Percentiles rank a stretch among this genome's conserved stretches.
phyloP scores from a whole-genome alignment of 495 filamentous ascomycete species.

The Podospora tetraspora region DNA sequence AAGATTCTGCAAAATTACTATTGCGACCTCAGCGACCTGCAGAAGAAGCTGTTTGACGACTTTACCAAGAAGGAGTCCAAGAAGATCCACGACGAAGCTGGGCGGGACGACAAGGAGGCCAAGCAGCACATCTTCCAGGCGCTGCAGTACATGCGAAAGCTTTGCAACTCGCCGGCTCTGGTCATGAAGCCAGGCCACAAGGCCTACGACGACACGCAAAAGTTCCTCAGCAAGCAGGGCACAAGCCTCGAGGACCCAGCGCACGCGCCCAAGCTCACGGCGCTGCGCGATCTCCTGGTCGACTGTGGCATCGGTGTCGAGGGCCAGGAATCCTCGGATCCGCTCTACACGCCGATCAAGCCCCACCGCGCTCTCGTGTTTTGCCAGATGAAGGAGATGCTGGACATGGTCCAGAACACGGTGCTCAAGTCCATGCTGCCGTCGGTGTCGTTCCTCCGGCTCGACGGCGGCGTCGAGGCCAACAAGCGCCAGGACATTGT shows the following conservation, averaged over 20 bases:
- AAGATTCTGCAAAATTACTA: slow-evolving; percentile 99
- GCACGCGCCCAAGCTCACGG: slow-evolving; percentile 89
- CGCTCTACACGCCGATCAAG: slow-evolving; percentile 67
- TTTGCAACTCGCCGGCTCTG: slow-evolving; percentile 94
- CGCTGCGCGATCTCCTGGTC: slow-evolving; percentile 80
- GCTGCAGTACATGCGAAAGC: slow-evolving; percentile 97
- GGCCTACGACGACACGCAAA: slow-evolving; percentile 79
- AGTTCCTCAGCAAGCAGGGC: slow-evolving; percentile 61
- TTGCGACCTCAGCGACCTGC: slow-evolving; percentile 93
- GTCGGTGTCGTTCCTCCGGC: slow-evolving; percentile 78
- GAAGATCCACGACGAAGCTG: slow-evolving; percentile 70
- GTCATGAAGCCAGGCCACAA: slow-evolving; percentile 92
- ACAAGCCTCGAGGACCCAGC: slow-evolving; percentile 74
- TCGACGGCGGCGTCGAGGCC: slow-evolving; percentile 88
- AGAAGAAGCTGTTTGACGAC: slow-evolving; percentile 91
- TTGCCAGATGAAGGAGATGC: slow-evolving; percentile 99
- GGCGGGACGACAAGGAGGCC: slow-evolving; percentile 74
- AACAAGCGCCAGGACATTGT: slow-evolving; percentile 91
- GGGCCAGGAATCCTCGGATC: slow-evolving; percentile 59
- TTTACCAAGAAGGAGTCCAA: slow-evolving; percentile 91
- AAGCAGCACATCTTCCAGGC: slow-evolving; percentile 99
- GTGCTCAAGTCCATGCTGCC: slow-evolving; percentile 83
- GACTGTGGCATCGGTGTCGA: slow-evolving; percentile 91
- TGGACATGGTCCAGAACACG: slow-evolving; percentile 93
- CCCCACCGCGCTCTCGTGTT: slow-evolving; percentile 95